Conservation (phyloP, 2,329 filamentous ascomycete genomes). For the Ceratocystiopsis brevicomis region DNA sequence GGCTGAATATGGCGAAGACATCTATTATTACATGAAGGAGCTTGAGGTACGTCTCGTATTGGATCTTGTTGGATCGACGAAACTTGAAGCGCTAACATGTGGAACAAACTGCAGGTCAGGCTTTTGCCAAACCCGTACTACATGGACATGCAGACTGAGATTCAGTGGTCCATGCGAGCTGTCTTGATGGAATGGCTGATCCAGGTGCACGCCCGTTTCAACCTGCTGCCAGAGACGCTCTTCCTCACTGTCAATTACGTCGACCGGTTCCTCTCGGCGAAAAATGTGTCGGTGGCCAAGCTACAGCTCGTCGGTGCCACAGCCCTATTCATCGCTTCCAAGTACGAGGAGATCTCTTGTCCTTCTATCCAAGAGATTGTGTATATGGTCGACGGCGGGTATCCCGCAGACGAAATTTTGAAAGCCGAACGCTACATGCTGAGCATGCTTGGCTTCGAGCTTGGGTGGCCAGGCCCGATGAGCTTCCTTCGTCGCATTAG, state of each 20-base stretch:
- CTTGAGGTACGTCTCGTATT: constrained; percentile 49
- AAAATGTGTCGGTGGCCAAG: constrained; percentile 87
- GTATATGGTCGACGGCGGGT: constrained; percentile 93
- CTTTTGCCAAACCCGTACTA: constrained; percentile 71
- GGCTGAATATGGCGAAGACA: constrained; percentile 87
- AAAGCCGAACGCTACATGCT: constrained; percentile 98
- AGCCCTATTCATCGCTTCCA: constrained; percentile 85
- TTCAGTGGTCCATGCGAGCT: constrained; percentile 96
- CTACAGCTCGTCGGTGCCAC: constrained; percentile 92
- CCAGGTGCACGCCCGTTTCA: constrained; percentile 85
- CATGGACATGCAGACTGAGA: constrained; percentile 94
- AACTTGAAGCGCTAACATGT: constrained; percentile 5
- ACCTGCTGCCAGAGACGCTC: constrained; percentile 77
- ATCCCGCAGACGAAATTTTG: constrained; percentile 76
- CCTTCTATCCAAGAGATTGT: constrained; percentile 89
- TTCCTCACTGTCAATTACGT: constrained; percentile 95
- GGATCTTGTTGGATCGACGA: neutral
- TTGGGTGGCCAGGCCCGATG: constrained; percentile 98
- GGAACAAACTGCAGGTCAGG: constrained; percentile 2
- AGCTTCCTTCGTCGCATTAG: constrained; percentile 92
- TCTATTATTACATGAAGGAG: constrained; percentile 77
- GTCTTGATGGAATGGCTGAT: constrained; percentile 97
- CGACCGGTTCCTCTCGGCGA: constrained; percentile 84
- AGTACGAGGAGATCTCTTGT: constrained; percentile 98
- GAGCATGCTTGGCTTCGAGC: constrained; percentile 84